Evolutionary conservation across 2,329 filamentous ascomycete genomes (phyloP), one percentile per base, ranked within the genome.

Genomic region (Ceratocystis colombiana): DNA sequence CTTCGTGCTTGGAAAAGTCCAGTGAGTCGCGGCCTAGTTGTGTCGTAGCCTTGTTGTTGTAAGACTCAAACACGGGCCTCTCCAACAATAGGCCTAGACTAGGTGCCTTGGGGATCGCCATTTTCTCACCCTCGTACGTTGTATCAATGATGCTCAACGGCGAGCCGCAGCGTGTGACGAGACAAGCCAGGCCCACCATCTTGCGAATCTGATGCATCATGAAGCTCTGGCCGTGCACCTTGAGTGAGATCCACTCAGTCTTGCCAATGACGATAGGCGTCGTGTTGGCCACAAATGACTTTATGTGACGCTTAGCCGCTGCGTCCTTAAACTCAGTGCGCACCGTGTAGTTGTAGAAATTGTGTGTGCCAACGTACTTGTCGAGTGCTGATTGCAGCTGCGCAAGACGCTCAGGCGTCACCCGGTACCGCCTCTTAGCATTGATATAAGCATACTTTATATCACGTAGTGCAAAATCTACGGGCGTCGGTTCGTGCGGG

Each of bases 151-250:
- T 84, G 10, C 83, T 78, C 3, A 86, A 79, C 3, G 88, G 80
- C n/a, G 87, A 87, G 63, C 90, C 94, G 74, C 89, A 95, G 46
- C 94, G 87, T 5, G 95, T 88, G 5, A 93, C 80, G 68, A 99
- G 80, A 44, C 90, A 85, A 7, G 86, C 90, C 88, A 99, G 91
- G 66, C 89, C 90, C 17, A 99, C 90, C 94, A 99, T 97, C 77
- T 97, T 99, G 72, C 94, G 88, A 76, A 99, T 99, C 78, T 99
- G 94, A 76, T 99, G 94, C 94, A 99, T 99, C 94, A 99, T 99
- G 81, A 99, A 99, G 73, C 88, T 93, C 76, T 99, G 94, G 0
- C 94, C 94, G 76, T 99, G 94, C 28, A 99, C 92, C 74, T 96
- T 96, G 70, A 97, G 80, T 55, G 88, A 94, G 3, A 99, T 80